Conservation (phyloP, 257 asterid species). For the Solanum dulcamara region DNA sequence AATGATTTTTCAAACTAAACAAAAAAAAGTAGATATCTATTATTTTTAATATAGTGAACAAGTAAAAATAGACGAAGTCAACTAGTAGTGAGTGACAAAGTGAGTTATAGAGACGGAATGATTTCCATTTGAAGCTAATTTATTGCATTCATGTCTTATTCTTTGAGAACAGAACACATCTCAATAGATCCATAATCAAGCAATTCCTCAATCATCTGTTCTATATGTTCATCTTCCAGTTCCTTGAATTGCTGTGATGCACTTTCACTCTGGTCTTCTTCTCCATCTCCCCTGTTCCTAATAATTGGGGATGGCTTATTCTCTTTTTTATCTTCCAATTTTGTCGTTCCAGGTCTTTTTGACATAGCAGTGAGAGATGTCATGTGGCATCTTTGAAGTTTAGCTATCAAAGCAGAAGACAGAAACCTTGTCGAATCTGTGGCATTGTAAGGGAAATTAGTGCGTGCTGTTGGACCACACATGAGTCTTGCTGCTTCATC, state of each 20-base stretch:
- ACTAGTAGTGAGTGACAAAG: no score
- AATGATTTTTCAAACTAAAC: no score
- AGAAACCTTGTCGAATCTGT: slow-evolving; percentile 27
- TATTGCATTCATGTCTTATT: background rate
- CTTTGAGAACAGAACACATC: slow-evolving; percentile 22
- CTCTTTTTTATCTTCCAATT: background rate
- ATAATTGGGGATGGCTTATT: background rate
- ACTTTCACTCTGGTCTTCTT: slow-evolving; percentile 1
- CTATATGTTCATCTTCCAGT: slow-evolving; percentile 53
- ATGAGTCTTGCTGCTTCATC: slow-evolving; percentile 72
- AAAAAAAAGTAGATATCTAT: no score
- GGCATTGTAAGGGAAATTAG: slow-evolving; percentile 41
- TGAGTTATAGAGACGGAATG: background rate
- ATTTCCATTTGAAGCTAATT: background rate
- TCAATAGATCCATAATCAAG: slow-evolving; percentile 51
- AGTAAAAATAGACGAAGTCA: no score
- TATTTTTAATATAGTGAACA: no score
- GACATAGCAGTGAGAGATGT: slow-evolving; percentile 37
- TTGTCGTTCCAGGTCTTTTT: slow-evolving; percentile 5
- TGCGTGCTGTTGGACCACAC: slow-evolving; percentile 59
- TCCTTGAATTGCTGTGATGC: slow-evolving; percentile 19
- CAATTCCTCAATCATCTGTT: slow-evolving; percentile 68
- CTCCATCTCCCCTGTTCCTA: background rate
- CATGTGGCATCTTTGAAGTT: slow-evolving; percentile 54
- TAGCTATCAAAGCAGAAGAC: slow-evolving; percentile 48